These are phyloP conservation scores for Colletotrichum godetiae DNA, from an alignment of 2,329 filamentous ascomycete genomes.

Conservation along the genomic window DNA sequence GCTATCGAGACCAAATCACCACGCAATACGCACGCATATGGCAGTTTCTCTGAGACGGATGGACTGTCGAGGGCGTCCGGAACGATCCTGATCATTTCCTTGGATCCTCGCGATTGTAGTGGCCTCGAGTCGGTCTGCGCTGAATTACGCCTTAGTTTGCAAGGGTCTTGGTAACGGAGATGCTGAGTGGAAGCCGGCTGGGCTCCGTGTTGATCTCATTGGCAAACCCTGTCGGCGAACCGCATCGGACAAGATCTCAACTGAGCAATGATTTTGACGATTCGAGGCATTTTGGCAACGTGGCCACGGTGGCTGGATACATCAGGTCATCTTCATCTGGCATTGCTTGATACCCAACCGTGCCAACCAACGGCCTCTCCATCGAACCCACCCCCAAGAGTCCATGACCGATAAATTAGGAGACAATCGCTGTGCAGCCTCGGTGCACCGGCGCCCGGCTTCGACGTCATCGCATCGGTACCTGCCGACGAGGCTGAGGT, in stretches of 20 bases:
- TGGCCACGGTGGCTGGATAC: not conserved
- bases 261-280: slow-evolving; percentile 2
- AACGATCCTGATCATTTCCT: slow-evolving; percentile 29
- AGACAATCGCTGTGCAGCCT: not conserved
- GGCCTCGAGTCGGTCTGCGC: not conserved
- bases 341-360: not conserved
- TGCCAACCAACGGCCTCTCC: not conserved
- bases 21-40: not conserved
- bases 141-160: not conserved
- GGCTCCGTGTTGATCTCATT: slow-evolving; percentile 7
- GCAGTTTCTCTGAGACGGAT: not conserved
- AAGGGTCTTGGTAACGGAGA: not conserved
- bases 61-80: not conserved
- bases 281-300: slow-evolving; percentile 6
- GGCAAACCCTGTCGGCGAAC: not conserved
- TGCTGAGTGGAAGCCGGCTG: slow-evolving; percentile 3
- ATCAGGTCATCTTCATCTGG: slow-evolving; percentile 7
- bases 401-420: not conserved
- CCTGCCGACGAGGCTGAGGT: not conserved
- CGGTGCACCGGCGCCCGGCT: not conserved
- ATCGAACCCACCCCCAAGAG: not conserved
- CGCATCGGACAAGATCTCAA: not conserved
- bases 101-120: not conserved
- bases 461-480: not conserved
- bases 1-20: not conserved